Evolutionary conservation across 257 asterid genomes (phyloP).

Genomic region (Plantago elongata): DNA sequence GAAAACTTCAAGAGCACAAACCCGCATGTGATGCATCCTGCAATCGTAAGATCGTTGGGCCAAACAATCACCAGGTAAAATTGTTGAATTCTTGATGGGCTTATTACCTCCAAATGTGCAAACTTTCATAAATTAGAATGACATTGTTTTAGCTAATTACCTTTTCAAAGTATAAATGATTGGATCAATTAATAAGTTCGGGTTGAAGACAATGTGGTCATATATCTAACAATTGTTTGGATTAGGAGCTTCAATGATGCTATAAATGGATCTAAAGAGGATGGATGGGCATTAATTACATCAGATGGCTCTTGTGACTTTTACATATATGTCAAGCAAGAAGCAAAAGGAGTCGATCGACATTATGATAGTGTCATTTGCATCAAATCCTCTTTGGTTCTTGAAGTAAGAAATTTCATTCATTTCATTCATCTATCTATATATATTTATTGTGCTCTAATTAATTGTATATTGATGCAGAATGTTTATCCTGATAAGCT

Average conservation of each 20-base stretch:
- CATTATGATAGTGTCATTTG: constrained; percentile 36
- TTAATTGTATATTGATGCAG: constrained; percentile 24
- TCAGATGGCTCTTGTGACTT: not conserved
- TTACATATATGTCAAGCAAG: not conserved
- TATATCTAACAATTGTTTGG: not conserved
- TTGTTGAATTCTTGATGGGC: constrained; percentile 12
- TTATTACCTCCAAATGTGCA: not conserved
- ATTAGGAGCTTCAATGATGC: constrained; percentile 23
- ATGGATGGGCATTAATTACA: constrained; percentile 17
- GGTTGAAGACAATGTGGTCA: not conserved
- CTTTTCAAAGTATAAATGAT: not conserved
- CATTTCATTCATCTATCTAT: not conserved
- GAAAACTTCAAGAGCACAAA: constrained; percentile 9
- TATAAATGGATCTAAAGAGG: constrained; percentile 14
- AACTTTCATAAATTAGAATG: not conserved
- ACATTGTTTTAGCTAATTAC: not conserved
- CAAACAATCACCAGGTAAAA: constrained; percentile 31
- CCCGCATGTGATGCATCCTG: constrained; percentile 19
- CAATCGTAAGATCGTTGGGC: constrained; percentile 26
- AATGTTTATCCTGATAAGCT: constrained; percentile 36
- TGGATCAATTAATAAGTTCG: not conserved
- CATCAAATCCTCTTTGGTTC: constrained; percentile 30
- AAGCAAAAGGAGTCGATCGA: constrained; percentile 16
- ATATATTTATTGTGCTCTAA: not conserved
- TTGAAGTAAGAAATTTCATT: constrained; percentile 34